Percentiles rank a stretch among this genome's conserved stretches.
Conservation (phyloP, 805 yeast genomes). For the Metschnikowia henanensis region DNA sequence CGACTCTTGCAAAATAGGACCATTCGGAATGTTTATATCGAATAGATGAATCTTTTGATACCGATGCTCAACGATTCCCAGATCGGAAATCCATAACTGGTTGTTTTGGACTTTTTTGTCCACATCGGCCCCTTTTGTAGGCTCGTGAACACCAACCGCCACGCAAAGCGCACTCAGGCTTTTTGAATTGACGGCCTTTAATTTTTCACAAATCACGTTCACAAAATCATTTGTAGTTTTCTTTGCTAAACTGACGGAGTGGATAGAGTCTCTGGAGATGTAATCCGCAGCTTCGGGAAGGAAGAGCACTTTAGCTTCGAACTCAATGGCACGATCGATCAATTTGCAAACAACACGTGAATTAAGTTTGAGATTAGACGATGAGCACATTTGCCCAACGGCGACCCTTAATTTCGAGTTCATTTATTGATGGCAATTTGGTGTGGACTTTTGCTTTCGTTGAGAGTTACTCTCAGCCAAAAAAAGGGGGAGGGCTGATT, state of each 20-base stretch:
- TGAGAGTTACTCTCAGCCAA: no score
- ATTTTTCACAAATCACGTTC: conserved; percentile 44
- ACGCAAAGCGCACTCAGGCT: conserved; percentile 44
- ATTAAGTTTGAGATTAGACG: conserved; percentile 59
- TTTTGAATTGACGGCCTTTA: conserved; percentile 22
- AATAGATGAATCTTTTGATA: conserved; percentile 89
- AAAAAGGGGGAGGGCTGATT: no score
- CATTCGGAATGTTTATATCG: conserved; percentile 81
- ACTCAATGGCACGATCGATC: conserved; percentile 60
- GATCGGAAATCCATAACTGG: conserved; percentile 63
- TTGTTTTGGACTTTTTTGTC: conserved; percentile 59
- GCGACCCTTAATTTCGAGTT: conserved; percentile 46
- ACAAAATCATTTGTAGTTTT: conserved; percentile 38
- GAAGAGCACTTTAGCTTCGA: conserved; percentile 68
- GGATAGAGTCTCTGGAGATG: conserved; percentile 66
- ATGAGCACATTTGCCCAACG: conserved; percentile 84
- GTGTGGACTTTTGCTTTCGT: no score
- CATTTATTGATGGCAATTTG: background rate
- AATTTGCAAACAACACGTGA: conserved; percentile 57
- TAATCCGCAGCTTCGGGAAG: conserved; percentile 96
- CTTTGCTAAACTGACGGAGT: conserved; percentile 61
- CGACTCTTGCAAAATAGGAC: conserved; percentile 79
- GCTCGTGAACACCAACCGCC: conserved; percentile 89
- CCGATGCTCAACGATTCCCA: conserved; percentile 63
- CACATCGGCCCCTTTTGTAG: conserved; percentile 36